Base-by-base conservation (phyloP, 208 protist genomes). In the Crithidia brevicula region DNA sequence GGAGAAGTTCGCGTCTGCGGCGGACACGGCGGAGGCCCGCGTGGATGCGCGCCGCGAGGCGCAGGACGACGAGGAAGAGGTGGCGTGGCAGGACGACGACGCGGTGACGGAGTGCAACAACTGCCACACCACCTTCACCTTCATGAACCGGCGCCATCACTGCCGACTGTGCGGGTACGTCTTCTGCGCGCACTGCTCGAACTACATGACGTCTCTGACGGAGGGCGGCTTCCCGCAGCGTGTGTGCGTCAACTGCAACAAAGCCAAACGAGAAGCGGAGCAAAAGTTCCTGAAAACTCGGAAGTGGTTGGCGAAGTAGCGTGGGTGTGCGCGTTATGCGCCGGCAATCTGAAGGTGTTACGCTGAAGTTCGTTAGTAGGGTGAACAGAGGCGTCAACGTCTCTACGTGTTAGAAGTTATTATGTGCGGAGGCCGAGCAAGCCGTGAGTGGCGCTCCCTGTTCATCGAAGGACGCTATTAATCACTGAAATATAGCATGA, bases 151-250 rank as follows among this genome's bases (percentile, higher is more conserved):
- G 15, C 83, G 86, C 47, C 90, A 96, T 51, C 90, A 96, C 68
- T 96, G 90, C 65, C 79, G 90, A 7, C 74, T 79, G 16, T 96
- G 90, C 74, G 90, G 90, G 25, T 93, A 83, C 71, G 83, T 96
- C 30, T 96, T 96, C 72, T 96, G 90, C 38, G 83, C 76, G 13
- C 67, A 70, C 31, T 94, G 88, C 73, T 94, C 86, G 13, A 73
- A 65, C 16, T 91, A 81, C 74, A 59, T 81, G 27, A 2, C 85
- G 20, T 38, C 45, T 33, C 40, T 92, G 27, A 91, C 82, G 57
- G 80, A 79, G 62, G 66, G 73, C 47, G 49, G 53, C 36, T 43
- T 70, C 22, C 72, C 67, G 46, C 77, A 89, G 78, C 81, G 86
- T 15, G 77, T 88, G 8, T 95, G 89, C 52, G 69, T 85, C 15